These are phyloP conservation scores for Hypomyces perniciosus DNA, from an alignment of 2,329 filamentous ascomycete genomes.

Conservation along the genomic window DNA sequence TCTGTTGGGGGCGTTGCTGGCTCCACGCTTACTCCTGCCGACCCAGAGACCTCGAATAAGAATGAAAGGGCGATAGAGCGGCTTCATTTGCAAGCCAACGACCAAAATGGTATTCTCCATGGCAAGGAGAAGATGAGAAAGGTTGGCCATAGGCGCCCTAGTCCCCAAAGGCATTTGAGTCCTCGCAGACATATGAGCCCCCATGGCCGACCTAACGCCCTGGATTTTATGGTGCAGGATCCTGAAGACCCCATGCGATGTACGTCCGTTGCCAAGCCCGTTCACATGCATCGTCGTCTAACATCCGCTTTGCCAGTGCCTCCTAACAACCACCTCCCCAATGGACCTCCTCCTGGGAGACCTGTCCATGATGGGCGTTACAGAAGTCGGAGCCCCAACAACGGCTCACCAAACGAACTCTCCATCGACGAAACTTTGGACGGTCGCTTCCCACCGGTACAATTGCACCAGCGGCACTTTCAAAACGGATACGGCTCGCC, in stretches of 20 bases:
- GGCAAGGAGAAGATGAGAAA: constrained; percentile 1
- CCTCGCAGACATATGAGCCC: constrained; percentile 2
- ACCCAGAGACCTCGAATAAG: background rate
- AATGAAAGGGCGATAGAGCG: background rate
- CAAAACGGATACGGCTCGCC: constrained; percentile 7
- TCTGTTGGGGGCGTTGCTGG: background rate
- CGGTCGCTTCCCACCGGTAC: constrained; percentile 1
- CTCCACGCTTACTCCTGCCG: background rate
- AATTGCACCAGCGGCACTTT: background rate
- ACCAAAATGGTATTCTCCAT: background rate
- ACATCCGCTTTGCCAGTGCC: background rate
- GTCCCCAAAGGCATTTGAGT: constrained; percentile 9
- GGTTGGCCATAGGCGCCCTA: constrained; percentile 1
- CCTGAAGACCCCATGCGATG: constrained; percentile 4
- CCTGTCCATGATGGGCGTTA: background rate
- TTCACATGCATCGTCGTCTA: no score
- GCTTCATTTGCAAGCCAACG: background rate
- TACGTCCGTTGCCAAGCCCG: background rate
- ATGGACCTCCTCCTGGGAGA: background rate
- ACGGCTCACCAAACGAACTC: background rate
- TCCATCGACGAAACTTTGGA: background rate
- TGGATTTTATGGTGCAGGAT: constrained; percentile 6
- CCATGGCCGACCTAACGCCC: constrained; percentile 14
- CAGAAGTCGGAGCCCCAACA: background rate
- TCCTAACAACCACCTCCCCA: background rate